Evolutionary conservation across 495 filamentous ascomycete species (phyloP), one percentile per base, ranked within the genome.

Genomic region (Aspergillus heteromorphus): DNA sequence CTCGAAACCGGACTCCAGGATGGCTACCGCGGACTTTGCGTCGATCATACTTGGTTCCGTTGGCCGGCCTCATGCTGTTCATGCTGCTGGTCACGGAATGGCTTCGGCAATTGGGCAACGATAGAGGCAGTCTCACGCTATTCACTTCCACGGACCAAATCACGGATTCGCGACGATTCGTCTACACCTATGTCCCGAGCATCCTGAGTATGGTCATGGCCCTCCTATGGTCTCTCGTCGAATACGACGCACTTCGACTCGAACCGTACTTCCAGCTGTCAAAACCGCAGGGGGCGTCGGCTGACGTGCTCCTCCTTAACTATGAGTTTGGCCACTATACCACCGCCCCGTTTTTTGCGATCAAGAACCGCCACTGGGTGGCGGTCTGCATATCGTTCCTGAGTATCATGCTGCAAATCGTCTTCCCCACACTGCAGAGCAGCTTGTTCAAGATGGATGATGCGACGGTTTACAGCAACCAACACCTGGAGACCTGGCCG

Each of bases 261-360:
- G 50, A 52, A 23, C 50, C 50, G 9, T 52, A 52, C 40, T 52
- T 52, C 18, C 38, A 43, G 20, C 40, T 52, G 10, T 52, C 50
- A 11, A 30, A 42, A 6, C 50, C 50, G 1, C 7, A 52, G 25
- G 50, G 50, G 8, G 36, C 40, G 5, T 45, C 50, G 23, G 50
- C 50, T 7, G 50, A 52, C n/a, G 50, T 52, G 6, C 38, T 52
- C 18, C 27, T 52, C 19, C 50, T 52, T 2, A 52, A 52, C 40
- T 52, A 52, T 29, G 50, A 43, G 29, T 52, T 52, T n/a, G 50
- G 50, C 3, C 50, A 52, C 34, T 52, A 31, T 17, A 52, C 50
- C 10, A 52, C 50, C 40, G 41, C 50, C 10, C 50, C 50, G 17
- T 45, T 52, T 19, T 23, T 29, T 5, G 50, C 50, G 1, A 30